These are phyloP conservation scores for Globisporangium echinulatum DNA, from an alignment of 352 stramenopile species.

Conservation along the genomic window DNA sequence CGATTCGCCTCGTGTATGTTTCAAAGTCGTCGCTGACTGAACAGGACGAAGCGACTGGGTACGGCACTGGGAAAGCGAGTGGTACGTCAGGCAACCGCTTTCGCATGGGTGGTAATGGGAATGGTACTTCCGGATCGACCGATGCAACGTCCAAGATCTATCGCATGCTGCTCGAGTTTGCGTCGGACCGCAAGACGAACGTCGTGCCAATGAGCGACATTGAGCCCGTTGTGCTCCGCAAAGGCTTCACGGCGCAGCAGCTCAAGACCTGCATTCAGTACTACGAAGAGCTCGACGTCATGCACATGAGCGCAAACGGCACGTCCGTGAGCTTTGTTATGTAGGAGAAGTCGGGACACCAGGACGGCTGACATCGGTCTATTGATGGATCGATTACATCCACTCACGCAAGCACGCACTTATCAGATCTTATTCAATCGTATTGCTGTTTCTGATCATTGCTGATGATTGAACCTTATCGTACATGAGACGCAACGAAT, in stretches of 20 bases:
- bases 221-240: constrained; percentile 94
- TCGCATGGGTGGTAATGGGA: constrained; percentile 10
- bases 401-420: too few relatives aligned
- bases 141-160: constrained; percentile 95
- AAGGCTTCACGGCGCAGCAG: constrained; percentile 95
- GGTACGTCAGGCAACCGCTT: neutral
- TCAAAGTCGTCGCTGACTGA: constrained; percentile 95
- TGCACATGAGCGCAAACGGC: constrained; percentile 72
- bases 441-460: too few relatives aligned
- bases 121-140: constrained; percentile 35
- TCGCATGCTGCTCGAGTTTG: constrained; percentile 93
- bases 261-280: constrained; percentile 92
- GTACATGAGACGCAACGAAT: neutral
- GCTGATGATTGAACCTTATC: too few relatives aligned
- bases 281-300: constrained; percentile 88
- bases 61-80: constrained; percentile 12
- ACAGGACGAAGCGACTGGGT: constrained; percentile 59
- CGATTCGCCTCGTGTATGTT: constrained; percentile 94
- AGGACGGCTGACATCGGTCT: too few relatives aligned
- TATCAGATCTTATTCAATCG: too few relatives aligned
- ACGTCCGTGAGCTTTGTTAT: constrained; percentile 74
- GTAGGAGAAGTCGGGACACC: neutral
- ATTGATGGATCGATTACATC: neutral
- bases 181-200: constrained; percentile 56
- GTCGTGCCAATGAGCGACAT: constrained; percentile 83